Conservation (phyloP, 2,329 filamentous ascomycete species). For the Metarhizium brunneum region DNA sequence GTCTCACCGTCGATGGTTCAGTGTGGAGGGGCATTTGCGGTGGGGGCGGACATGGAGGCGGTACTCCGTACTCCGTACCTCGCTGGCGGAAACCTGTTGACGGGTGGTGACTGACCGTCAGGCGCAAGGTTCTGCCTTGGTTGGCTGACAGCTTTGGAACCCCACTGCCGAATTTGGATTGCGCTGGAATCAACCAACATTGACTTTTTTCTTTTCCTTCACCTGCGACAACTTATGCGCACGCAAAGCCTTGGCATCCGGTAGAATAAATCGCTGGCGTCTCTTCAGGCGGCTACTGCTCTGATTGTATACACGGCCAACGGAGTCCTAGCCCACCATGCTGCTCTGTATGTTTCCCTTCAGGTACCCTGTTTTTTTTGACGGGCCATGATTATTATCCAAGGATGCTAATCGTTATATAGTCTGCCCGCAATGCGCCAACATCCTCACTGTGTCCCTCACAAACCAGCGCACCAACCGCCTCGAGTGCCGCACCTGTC, state of each 20-base stretch:
- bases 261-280: background rate
- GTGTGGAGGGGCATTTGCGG: background rate
- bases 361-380: background rate
- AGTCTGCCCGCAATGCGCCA: conserved; percentile 80
- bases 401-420: background rate
- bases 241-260: too few relatives aligned
- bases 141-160: too few relatives aligned
- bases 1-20: background rate
- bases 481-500: conserved; percentile 91
- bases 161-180: too few relatives aligned
- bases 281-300: background rate
- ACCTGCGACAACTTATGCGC: too few relatives aligned
- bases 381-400: background rate
- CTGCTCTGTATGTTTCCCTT: conserved; percentile 48
- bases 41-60: background rate
- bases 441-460: conserved; percentile 67
- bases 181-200: too few relatives aligned
- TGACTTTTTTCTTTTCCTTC: too few relatives aligned
- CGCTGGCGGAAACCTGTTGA: too few relatives aligned
- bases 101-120: too few relatives aligned
- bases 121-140: too few relatives aligned
- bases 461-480: conserved; percentile 58
- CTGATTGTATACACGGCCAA: background rate
- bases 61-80: too few relatives aligned
- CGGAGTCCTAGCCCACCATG: conserved; percentile 34